These are phyloP conservation scores for Bryoglossum gracile DNA, from an alignment of 495 filamentous ascomycete genomes.

Conservation along the genomic window DNA sequence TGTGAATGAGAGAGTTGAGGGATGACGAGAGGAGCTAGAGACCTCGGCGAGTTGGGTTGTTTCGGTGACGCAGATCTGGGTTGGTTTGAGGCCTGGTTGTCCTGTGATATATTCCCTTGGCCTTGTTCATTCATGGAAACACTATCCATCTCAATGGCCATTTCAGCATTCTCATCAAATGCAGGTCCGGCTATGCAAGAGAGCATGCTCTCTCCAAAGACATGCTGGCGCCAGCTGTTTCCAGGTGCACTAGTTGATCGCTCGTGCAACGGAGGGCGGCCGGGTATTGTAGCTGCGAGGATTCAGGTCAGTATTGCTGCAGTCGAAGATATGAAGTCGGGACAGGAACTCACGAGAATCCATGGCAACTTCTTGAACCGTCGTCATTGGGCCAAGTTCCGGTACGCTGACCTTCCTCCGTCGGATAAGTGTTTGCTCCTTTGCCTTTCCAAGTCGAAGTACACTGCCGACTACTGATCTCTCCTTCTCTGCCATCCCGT, in stretches of 20 bases:
- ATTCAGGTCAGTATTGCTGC: constrained; percentile 20
- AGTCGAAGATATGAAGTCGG: not conserved
- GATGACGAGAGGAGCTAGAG: constrained; percentile 43
- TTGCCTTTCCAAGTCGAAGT: constrained; percentile 38
- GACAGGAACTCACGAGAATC: constrained; percentile 61
- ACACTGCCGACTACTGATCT: constrained; percentile 33
- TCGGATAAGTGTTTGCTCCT: constrained; percentile 44
- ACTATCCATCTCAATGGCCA: constrained; percentile 16
- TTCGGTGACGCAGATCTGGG: constrained; percentile 22
- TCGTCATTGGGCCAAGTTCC: constrained; percentile 60
- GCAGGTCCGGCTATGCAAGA: constrained; percentile 26
- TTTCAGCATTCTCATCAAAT: constrained; percentile 27
- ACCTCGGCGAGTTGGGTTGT: constrained; percentile 44
- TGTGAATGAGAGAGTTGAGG: constrained; percentile 28
- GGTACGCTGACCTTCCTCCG: constrained; percentile 56
- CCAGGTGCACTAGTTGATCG: constrained; percentile 59
- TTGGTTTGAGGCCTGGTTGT: constrained; percentile 13
- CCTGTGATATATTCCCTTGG: constrained; percentile 12
- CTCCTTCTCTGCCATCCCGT: constrained; percentile 32
- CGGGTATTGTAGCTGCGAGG: constrained; percentile 61
- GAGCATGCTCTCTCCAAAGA: constrained; percentile 33
- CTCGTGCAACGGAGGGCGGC: constrained; percentile 58
- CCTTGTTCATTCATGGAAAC: not conserved
- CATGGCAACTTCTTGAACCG: constrained; percentile 57
- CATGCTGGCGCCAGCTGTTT: constrained; percentile 40